These are phyloP conservation scores for Tulasnella calospora DNA, from an alignment of 768 basidiomycete genomes.

Conservation along the genomic window DNA sequence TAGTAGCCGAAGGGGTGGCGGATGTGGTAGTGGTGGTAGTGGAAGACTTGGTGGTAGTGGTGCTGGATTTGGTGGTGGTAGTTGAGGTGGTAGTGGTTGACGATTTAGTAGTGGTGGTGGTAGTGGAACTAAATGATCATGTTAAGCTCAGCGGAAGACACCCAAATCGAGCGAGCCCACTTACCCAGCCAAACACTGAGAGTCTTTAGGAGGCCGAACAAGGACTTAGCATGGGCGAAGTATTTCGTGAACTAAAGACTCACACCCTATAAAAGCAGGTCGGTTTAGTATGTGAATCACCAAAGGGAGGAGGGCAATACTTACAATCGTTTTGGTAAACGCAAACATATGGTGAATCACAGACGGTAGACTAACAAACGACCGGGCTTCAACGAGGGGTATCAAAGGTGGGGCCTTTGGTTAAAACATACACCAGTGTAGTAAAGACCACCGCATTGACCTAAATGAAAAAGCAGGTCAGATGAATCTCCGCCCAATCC, in stretches of 20 bases:
- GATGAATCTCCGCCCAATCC: too few species aligned
- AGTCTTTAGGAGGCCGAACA: neutral
- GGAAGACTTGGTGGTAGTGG: conserved; percentile 6
- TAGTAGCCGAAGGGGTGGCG: neutral
- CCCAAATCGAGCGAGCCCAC: conserved; percentile 31
- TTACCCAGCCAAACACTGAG: conserved; percentile 27
- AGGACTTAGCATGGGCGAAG: neutral
- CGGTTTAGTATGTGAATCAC: neutral
- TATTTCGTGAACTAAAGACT: neutral
- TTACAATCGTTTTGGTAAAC: conserved; percentile 41
- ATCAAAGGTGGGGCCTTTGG: neutral
- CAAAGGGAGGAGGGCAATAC: neutral
- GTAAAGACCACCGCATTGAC: conserved; percentile 22
- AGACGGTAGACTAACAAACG: conserved; percentile 37
- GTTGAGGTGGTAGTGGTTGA: conserved; percentile 34
- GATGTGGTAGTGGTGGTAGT: conserved; percentile 7
- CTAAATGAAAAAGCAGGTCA: neutral
- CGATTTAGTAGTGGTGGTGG: conserved; percentile 32
- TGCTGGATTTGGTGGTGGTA: conserved; percentile 18
- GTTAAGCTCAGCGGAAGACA: conserved; percentile 32
- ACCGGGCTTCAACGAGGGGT: neutral
- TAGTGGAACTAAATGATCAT: conserved; percentile 21
- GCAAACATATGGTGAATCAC: conserved; percentile 46
- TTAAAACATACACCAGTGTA: conserved; percentile 38
- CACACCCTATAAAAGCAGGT: neutral